Evolutionary conservation across 306 rosid species (phyloP), one percentile per base, ranked within the genome.

Genomic region (Nissolia schottii): DNA sequence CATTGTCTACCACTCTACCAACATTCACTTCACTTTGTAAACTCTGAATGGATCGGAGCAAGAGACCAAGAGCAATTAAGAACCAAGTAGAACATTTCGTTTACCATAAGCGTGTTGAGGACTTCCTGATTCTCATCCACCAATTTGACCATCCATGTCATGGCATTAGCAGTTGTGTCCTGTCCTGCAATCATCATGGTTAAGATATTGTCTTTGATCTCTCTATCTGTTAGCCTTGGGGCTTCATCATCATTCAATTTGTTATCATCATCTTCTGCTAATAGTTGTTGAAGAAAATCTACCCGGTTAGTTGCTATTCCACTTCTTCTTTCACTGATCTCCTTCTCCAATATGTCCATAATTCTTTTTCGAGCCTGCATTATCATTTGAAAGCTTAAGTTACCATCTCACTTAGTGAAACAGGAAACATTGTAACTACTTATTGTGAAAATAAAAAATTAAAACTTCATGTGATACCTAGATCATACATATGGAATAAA

Each of bases 151-250:
- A 91, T 94, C 99, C 97, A 91, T 37, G 93, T 85, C 41, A 87
- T 82, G 67, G 98, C 96, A 71, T 83, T 89, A 19, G 96, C 95
- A 18, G 89, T 89, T 0, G 95, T 91, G 84, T 94, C 97, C 60
- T 87, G 96, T 51, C 96, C 96, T 70, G 86, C 98, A 84, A 91
- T 89, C 4, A 94, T 78, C 96, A 91, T 86, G 20, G 97, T 91
- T 70, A 89, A 76, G 46, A 89, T 87, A 22, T 94, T 94, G 51
- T 94, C 97, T 86, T 74, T 78, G 58, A 94, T 88, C 90, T 89
- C 95, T 35, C 38, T 41, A 74, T 93, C 92, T 25, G 89, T 81
- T 12, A 88, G 64, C 41, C 64, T 58, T 12, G 68, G 31, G 32
- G 40, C 64, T 45, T 57, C 79, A 38, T 67, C 83, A 28, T 51